These are phyloP conservation scores for Uronychia binucleata DNA, from an alignment of 73 alveolate genomes.

Conservation along the genomic window DNA sequence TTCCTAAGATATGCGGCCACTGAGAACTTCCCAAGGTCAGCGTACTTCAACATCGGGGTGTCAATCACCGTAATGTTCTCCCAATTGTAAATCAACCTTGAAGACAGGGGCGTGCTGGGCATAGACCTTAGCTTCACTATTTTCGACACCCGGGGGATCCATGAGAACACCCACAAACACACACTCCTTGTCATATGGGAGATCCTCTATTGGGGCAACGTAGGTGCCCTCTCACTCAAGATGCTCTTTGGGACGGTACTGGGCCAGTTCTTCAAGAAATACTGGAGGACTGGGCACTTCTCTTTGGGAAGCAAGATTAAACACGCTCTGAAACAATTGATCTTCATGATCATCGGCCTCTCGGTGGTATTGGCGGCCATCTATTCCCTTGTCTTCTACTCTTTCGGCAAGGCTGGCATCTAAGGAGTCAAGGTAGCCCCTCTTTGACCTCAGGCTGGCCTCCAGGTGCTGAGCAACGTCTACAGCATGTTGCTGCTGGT, in stretches of 20 bases:
- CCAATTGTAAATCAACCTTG: too few relatives aligned
- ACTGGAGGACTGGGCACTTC: slow-evolving; percentile 64
- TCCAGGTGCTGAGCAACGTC: slow-evolving; percentile 33
- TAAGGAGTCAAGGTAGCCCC: slow-evolving; percentile 40
- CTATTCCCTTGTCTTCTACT: neutral
- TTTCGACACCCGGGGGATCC: too few relatives aligned
- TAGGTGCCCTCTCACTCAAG: too few relatives aligned
- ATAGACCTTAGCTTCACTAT: too few relatives aligned
- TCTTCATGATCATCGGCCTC: slow-evolving; percentile 20
- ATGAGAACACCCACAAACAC: slow-evolving; percentile 6
- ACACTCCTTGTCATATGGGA: slow-evolving; percentile 34
- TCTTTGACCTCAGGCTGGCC: too few relatives aligned
- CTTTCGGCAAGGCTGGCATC: slow-evolving; percentile 24
- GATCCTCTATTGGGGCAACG: slow-evolving; percentile 58
- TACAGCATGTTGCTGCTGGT: slow-evolving; percentile 35
- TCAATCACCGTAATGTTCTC: slow-evolving; percentile 23
- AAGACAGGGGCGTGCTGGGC: too few relatives aligned
- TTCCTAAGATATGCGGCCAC: slow-evolving; percentile 38
- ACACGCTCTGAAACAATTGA: slow-evolving; percentile 31
- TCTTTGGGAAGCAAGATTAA: slow-evolving; percentile 14
- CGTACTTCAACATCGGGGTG: slow-evolving; percentile 50
- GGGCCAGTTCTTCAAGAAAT: slow-evolving; percentile 37
- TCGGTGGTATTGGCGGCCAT: slow-evolving; percentile 17
- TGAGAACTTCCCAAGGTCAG: slow-evolving; percentile 49
- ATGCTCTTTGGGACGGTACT: slow-evolving; percentile 37